A percentile compares a stretch with the other conserved stretches of the same genome.
phyloP scores from a whole-genome alignment of 129 eudicot genomes.

The Silybum marianum region DNA sequence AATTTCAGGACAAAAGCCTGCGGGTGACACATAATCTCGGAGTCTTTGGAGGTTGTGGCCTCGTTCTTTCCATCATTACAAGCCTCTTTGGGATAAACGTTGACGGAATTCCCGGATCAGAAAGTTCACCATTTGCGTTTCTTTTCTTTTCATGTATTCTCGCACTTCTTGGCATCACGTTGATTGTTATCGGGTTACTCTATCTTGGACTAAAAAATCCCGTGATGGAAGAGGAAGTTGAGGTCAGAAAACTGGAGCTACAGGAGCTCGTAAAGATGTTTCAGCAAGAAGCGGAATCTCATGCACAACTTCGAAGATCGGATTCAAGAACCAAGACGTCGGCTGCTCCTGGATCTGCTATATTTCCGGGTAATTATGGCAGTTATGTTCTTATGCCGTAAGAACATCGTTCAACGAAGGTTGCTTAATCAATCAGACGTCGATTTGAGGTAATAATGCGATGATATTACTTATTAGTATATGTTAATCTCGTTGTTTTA shows the following conservation, averaged over 20 bases:
- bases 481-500: neutral
- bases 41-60: constrained; percentile 96
- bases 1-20: constrained; percentile 73
- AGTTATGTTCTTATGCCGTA: constrained; percentile 45
- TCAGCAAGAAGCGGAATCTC: constrained; percentile 66
- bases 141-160: constrained; percentile 50
- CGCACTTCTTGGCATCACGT: constrained; percentile 45
- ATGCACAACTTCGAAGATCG: constrained; percentile 63
- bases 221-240: constrained; percentile 46
- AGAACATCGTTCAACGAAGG: constrained; percentile 19
- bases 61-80: constrained; percentile 56
- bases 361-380: constrained; percentile 27
- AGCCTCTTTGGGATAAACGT: constrained; percentile 75
- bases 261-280: constrained; percentile 67
- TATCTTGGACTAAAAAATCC: constrained; percentile 67
- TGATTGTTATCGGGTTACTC: constrained; percentile 57
- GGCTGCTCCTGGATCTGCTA: constrained; percentile 18
- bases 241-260: constrained; percentile 61
- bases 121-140: constrained; percentile 58
- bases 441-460: neutral
- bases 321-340: constrained; percentile 16
- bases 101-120: constrained; percentile 71
- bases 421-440: neutral
- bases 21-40: constrained; percentile 81
- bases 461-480: neutral